Percentiles rank a stretch among this genome's conserved stretches.
phyloP scores from a whole-genome alignment of 495 filamentous ascomycete genomes.

The Aspergillus campestris region DNA sequence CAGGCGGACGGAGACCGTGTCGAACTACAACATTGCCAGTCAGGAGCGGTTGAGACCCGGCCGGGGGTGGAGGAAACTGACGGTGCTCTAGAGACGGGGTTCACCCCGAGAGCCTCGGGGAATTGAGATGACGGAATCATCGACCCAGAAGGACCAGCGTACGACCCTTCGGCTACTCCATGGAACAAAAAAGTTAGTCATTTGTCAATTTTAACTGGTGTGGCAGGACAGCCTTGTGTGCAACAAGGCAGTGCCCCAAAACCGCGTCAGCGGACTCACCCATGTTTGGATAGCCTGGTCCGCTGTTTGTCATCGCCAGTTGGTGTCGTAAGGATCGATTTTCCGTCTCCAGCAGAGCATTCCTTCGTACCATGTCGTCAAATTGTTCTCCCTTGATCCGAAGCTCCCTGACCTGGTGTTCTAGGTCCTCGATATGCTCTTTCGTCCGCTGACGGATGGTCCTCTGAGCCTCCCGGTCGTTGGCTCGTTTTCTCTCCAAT shows the following conservation, averaged over 20 bases:
- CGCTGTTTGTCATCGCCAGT: conserved; percentile 17
- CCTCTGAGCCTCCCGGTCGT: conserved; percentile 56
- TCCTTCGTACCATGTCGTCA: conserved; percentile 42
- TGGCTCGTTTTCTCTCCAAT: conserved; percentile 54
- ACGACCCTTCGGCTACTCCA: conserved; percentile 9
- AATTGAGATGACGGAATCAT: conserved; percentile 12
- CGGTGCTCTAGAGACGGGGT: conserved; percentile 12
- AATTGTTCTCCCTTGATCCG: conserved; percentile 37
- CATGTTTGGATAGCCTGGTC: conserved; percentile 9
- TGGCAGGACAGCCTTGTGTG: background rate
- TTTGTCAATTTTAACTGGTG: background rate
- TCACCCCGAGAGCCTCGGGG: conserved; percentile 9
- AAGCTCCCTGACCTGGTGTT: conserved; percentile 43
- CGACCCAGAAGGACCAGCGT: conserved; percentile 6
- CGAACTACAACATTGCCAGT: conserved; percentile 15
- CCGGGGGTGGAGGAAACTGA: conserved; percentile 13
- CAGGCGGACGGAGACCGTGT: conserved; percentile 13
- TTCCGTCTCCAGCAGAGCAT: conserved; percentile 48
- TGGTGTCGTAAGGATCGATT: conserved; percentile 36
- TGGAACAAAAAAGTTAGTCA: background rate
- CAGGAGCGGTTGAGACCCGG: conserved; percentile 11
- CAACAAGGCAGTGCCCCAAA: background rate
- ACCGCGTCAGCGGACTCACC: conserved; percentile 4
- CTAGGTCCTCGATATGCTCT: conserved; percentile 48
- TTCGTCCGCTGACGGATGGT: conserved; percentile 54